Percentiles rank a stretch among this genome's conserved stretches.
These are phyloP conservation scores for Verticillium alfalfae DNA, from an alignment of 2,329 filamentous ascomycete species.

Conservation along the genomic window DNA sequence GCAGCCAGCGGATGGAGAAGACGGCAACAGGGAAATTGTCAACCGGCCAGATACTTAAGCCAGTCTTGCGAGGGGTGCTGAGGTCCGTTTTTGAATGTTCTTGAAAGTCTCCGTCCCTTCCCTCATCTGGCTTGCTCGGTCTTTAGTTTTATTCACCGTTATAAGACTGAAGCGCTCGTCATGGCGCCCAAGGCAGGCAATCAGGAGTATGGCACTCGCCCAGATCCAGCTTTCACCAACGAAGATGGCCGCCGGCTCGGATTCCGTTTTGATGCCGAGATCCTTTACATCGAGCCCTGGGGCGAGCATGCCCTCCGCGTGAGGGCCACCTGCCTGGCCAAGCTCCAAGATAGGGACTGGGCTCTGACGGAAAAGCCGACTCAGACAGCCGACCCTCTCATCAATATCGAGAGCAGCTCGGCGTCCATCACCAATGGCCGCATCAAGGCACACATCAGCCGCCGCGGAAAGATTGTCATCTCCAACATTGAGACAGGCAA, in stretches of 20 bases:
- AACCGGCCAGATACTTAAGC: not conserved
- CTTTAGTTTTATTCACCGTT: not conserved
- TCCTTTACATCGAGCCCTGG: slow-evolving; percentile 42
- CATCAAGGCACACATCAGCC: slow-evolving; percentile 17
- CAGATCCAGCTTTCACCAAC: slow-evolving; percentile 5
- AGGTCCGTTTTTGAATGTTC: not conserved
- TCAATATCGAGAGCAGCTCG: slow-evolving; percentile 10
- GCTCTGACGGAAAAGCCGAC: slow-evolving; percentile 19
- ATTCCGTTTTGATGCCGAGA: slow-evolving; percentile 32
- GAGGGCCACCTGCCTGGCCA: slow-evolving; percentile 32
- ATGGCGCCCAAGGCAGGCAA: slow-evolving; percentile 4
- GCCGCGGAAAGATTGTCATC: slow-evolving; percentile 19
- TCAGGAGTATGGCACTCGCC: slow-evolving; percentile 6
- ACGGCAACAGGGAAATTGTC: not conserved
- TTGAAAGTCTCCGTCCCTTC: not conserved
- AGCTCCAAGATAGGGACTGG: slow-evolving; percentile 28
- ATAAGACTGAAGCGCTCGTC: not conserved
- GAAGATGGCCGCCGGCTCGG: slow-evolving; percentile 16
- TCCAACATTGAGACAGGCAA: slow-evolving; percentile 14
- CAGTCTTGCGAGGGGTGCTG: not conserved
- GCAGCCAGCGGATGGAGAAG: not conserved
- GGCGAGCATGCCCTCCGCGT: slow-evolving; percentile 38
- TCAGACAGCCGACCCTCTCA: slow-evolving; percentile 4
- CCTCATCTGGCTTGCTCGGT: not conserved
- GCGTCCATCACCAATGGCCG: slow-evolving; percentile 18